Base-by-base conservation (phyloP, 2,329 filamentous ascomycete genomes). In the Hypomyces rosellus region DNA sequence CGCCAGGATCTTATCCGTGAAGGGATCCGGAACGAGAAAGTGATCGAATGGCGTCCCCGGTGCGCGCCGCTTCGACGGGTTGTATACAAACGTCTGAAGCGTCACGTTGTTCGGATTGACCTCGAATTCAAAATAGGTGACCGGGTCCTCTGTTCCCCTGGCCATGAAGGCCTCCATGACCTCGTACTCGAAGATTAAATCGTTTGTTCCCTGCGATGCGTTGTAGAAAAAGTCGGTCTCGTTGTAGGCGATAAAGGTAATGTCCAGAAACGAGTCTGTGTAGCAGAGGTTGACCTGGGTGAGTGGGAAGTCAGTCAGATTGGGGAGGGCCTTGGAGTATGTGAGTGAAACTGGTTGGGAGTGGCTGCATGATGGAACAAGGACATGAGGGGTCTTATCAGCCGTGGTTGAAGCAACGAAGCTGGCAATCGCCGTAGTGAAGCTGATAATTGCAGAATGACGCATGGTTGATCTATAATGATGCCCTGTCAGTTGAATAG, bases 141-240 rank as follows among this genome's bases (percentile, higher is more conserved):
- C 64, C 1, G 74, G 74, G 58, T 76, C 71, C 34, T 67, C 65
- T 51, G 63, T 69, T 45, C 74, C 74, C 30, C 61, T 66, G 57
- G 70, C 65, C 54, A 77, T 67, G 56, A 77, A 77, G 7, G 69
- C 68, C 56, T 77, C 74, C 69, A 77, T 74, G 34, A 77, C 74
- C 54, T 76, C 72, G 58, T 77, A 77, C 49, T 68, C 56, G 65
- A 68, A 77, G 46, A 77, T 72, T 39, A 69, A 64, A 44, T 69
- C 73, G 54, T 77, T 77, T 40, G 67, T 75, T 46, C 59, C 65
- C 41, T 72, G 67, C 20, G 55, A 64, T 16, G 60, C 57, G 58
- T 75, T 69, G 62, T 68, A 77, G 64, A 67, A 75, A 57, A 72
- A 77, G 58, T 69, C 67, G 37, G 64, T 69, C 62, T 77, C 74